Base-by-base conservation (phyloP, 345 rosid genomes). In the Bretschneidera sinensis region DNA sequence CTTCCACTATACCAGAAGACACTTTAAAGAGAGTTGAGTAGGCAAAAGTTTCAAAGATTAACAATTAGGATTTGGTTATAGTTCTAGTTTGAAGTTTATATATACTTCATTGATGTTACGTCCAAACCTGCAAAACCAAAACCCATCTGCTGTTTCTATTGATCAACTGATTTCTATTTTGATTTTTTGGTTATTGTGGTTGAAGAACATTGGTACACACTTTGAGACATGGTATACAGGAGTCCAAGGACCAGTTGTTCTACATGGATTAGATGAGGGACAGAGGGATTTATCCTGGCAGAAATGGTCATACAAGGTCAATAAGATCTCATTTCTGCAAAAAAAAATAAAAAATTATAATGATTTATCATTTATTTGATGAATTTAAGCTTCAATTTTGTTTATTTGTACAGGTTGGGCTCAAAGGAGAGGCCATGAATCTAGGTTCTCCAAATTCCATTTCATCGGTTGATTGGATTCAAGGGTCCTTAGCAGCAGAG, bases 261-360 rank as follows among this genome's bases (percentile, higher is more conserved):
- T 92, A 16, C 65, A 64, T 10, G 96, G 98, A 33, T 82, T 87
- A 43, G 80, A 87, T 51, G 74, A 74, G 47, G 94, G 97, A 59
- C 70, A 55, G 23, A 71, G 68, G 69, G 96, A 89, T 74, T 69
- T 89, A 61, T 71, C 96, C 50, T 74, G 90, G 87, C 77, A 87
- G 64, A 84, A 83, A 61, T 92, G 98, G 97, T 81, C 88, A n/a
- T 83, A 84, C 75, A 77, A 82, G 96, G 98, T 88, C 19, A 18
- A 53, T 11, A 22, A 33, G 23, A 39, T 5, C 45, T 39, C 24
- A 43, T 25, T 48, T 54, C 22, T 17, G n/a, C n/a, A n/a, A n/a
- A n/a, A n/a, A n/a, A n/a, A n/a, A n/a, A n/a, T n/a, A n/a, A n/a
- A n/a, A n/a, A n/a, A n/a, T n/a, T n/a, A 4, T 13, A 5, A 7